These are phyloP conservation scores for Globisporangium acanthophoron DNA, from an alignment of 352 stramenopile genomes.

Conservation along the genomic window DNA sequence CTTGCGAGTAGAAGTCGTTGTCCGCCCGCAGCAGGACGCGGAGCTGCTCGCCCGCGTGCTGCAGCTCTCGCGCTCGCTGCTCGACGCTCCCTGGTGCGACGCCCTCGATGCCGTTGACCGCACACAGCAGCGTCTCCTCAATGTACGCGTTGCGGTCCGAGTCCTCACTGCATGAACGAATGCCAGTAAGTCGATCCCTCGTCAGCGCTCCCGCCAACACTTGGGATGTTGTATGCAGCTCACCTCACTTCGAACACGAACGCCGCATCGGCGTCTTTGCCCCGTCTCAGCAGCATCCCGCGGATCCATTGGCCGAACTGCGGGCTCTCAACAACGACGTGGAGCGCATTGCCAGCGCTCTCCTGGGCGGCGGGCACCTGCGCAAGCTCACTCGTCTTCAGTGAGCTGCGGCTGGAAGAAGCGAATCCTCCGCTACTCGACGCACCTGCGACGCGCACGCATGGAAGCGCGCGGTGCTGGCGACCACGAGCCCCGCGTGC, in stretches of 20 bases:
- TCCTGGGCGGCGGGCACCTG: too few species aligned
- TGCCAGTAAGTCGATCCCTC: background rate
- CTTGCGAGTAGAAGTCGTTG: constrained; percentile 98
- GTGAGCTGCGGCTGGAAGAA: background rate
- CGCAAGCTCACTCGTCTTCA: background rate
- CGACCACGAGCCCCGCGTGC: constrained; percentile 89
- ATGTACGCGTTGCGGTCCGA: constrained; percentile 86
- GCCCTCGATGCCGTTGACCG: constrained; percentile 51
- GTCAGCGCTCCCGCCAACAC: too few species aligned
- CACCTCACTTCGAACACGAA: constrained; percentile 34
- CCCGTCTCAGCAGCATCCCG: constrained; percentile 21
- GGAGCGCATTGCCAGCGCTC: background rate
- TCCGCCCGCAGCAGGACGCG: constrained; percentile 88
- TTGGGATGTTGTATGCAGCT: background rate
- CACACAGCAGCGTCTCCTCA: constrained; percentile 85
- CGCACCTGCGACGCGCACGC: constrained; percentile 31
- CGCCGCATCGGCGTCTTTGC: constrained; percentile 7
- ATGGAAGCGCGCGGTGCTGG: constrained; percentile 92
- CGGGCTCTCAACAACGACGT: constrained; percentile 75
- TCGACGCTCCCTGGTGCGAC: constrained; percentile 20
- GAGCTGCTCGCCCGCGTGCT: constrained; percentile 21
- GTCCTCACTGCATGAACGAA: constrained; percentile 15
- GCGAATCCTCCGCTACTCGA: background rate
- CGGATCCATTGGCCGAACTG: constrained; percentile 82
- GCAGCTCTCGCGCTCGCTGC: constrained; percentile 22